Conservation (phyloP, 495 filamentous ascomycete species). For the Aspergillus asperescens region DNA sequence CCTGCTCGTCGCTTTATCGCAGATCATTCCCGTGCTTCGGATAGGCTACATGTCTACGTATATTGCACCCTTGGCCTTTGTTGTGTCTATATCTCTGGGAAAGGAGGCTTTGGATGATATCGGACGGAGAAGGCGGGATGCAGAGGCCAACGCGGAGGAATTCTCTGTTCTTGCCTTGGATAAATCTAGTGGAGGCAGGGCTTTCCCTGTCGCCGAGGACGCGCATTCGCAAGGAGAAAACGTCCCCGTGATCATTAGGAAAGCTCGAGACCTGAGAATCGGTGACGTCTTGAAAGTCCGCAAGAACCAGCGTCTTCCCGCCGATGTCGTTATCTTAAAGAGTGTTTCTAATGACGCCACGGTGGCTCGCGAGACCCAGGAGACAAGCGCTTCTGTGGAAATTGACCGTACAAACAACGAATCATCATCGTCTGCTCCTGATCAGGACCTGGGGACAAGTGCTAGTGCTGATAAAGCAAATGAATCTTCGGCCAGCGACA, state of each 20-base stretch:
- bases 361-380: slow-evolving; percentile 19
- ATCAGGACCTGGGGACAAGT: slow-evolving; percentile 10
- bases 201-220: slow-evolving; percentile 3
- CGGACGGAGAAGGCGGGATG: slow-evolving; percentile 73
- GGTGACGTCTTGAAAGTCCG: slow-evolving; percentile 89
- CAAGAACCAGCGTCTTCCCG: slow-evolving; percentile 87
- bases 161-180: slow-evolving; percentile 74
- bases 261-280: slow-evolving; percentile 85
- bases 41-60: slow-evolving; percentile 96
- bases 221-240: slow-evolving; percentile 1
- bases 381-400: slow-evolving; percentile 20
- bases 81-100: slow-evolving; percentile 82
- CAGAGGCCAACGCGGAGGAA: slow-evolving; percentile 88
- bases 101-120: slow-evolving; percentile 98
- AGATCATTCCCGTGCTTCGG: slow-evolving; percentile 78
- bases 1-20: slow-evolving; percentile 87
- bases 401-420: slow-evolving; percentile 23
- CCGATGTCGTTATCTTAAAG: slow-evolving; percentile 90
- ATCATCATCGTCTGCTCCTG: slow-evolving; percentile 6
- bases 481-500: slow-evolving; percentile 58
- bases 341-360: slow-evolving; percentile 62
- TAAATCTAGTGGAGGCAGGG: slow-evolving; percentile 23
- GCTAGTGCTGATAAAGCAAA: slow-evolving; percentile 11
- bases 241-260: slow-evolving; percentile 60
- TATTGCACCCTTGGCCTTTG: slow-evolving; percentile 86